A percentile compares a stretch with the other conserved stretches of the same genome.
Conservation (phyloP, 2,329 filamentous ascomycete species). For the Diaporthe sp. region DNA sequence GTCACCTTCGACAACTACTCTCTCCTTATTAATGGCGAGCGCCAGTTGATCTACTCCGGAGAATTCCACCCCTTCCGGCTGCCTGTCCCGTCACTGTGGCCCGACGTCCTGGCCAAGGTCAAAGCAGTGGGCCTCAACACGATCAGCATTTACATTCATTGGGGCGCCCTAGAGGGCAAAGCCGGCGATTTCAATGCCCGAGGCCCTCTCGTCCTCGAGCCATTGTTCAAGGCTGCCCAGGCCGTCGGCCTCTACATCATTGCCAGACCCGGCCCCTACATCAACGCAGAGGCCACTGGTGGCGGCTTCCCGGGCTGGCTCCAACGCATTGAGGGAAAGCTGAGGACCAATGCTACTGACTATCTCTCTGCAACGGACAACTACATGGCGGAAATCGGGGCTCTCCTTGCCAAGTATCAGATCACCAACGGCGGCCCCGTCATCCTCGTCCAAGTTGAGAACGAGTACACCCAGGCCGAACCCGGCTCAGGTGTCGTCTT, state of each 20-base stretch:
- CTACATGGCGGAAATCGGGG: constrained; percentile 67
- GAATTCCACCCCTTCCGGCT: constrained; percentile 72
- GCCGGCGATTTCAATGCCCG: constrained; percentile 72
- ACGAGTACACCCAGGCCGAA: constrained; percentile 67
- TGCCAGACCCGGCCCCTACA: constrained; percentile 49
- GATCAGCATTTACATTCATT: constrained; percentile 78
- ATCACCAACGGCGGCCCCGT: constrained; percentile 81
- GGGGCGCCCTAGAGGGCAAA: constrained; percentile 77
- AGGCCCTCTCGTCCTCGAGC: constrained; percentile 74
- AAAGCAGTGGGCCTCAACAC: constrained; percentile 78
- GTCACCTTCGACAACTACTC: constrained; percentile 77
- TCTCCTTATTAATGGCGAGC: constrained; percentile 73
- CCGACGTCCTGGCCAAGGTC: constrained; percentile 80
- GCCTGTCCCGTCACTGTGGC: constrained; percentile 53
- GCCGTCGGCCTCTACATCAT: constrained; percentile 77
- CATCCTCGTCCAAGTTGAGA: constrained; percentile 78
- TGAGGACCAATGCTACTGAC: constrained; percentile 66
- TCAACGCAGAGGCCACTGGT: constrained; percentile 68
- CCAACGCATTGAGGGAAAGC: constrained; percentile 66
- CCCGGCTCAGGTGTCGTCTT: constrained; percentile 59
- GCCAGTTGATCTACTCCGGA: constrained; percentile 73
- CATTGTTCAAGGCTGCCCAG: constrained; percentile 76
- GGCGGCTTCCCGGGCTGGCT: constrained; percentile 82
- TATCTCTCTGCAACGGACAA: constrained; percentile 72
- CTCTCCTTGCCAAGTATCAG: constrained; percentile 73